Evolutionary conservation across 306 rosid species (phyloP).

Genomic region (Rubus idaeus): DNA sequence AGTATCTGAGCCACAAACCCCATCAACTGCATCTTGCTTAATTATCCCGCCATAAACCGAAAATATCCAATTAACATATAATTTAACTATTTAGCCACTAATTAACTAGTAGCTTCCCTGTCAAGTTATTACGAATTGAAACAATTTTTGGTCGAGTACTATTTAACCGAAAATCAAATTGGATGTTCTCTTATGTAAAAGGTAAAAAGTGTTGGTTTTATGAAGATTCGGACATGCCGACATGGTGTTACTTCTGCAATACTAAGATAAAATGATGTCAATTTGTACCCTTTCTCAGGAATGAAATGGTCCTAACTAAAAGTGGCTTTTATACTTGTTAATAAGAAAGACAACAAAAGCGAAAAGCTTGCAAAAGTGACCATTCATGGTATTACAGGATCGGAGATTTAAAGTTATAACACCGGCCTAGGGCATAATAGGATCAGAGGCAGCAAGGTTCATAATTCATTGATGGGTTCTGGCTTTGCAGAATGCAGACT

Average conservation of each 20-base stretch:
- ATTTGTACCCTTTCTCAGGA: neutral
- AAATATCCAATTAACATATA: too few relatives aligned
- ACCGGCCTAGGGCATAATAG: neutral
- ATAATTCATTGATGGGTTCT: neutral
- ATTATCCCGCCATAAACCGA: too few relatives aligned
- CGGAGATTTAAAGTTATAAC: neutral
- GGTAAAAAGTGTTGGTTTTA: neutral
- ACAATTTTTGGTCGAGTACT: too few relatives aligned
- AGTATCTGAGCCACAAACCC: too few relatives aligned
- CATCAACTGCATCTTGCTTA: too few relatives aligned
- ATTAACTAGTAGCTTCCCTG: too few relatives aligned
- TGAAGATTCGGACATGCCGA: too few relatives aligned
- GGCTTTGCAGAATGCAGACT: neutral
- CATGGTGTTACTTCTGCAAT: neutral
- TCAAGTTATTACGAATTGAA: too few relatives aligned
- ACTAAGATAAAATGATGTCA: neutral
- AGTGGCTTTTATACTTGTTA: neutral
- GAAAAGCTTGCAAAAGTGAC: conserved; percentile 21
- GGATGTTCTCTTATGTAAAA: neutral
- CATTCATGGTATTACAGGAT: neutral
- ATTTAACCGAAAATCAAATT: too few relatives aligned
- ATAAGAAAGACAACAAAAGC: neutral
- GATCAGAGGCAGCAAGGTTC: neutral
- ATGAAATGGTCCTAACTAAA: conserved; percentile 13
- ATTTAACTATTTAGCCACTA: too few relatives aligned